Evolutionary conservation across 1,284 basidiomycete genomes (phyloP), one percentile per base, ranked within the genome.

Genomic region (Malassezia sp.): DNA sequence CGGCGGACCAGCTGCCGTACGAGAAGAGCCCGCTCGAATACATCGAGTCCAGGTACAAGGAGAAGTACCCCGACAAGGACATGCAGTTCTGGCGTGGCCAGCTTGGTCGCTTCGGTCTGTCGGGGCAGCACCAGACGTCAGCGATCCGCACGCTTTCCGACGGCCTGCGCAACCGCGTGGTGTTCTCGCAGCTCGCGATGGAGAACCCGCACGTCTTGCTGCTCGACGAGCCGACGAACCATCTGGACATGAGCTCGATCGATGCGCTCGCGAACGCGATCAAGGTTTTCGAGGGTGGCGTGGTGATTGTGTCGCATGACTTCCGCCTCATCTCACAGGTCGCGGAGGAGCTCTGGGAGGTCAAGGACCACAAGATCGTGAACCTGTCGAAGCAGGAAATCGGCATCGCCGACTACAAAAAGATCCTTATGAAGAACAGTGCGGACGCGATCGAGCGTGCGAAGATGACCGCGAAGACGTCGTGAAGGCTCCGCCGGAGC

Each of bases 1-100:
- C 85, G 43, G 90, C 93, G 22, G 93, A 99, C 73, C 93, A 97
- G 73, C 79, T 97, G 26, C 93, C 91, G 17, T 96, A 93, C 74
- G 83, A 91, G 63, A 81, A 81, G 73, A 77, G 80, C 34, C 88
- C 91, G 14, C 83, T 97, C 63, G 91, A 97, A 73, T 88, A 96
- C 76, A 84, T 97, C 74, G 86, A 91, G 73, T 44, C 44, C 41
- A 45, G 70, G 72, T 95, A 88, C 74, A 62, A 73, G 39, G 74
- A 80, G 57, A 91, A 89, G 73, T 93, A 81, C 75, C 91, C 93
- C 1, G 89, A 95, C 59, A 95, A 93, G 76, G 91, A 97, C 63
- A 64, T 81, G 10, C 74, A 88, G 78, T 89, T 84, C 67, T 96
- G 89, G 89, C 79, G 90, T 51, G 81, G 83, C 39, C 88, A 93